Percentiles rank a stretch among this genome's conserved stretches.
Evolutionary conservation across 805 yeast species (phyloP).

Genomic region (Barnettozyma botsteinii): DNA sequence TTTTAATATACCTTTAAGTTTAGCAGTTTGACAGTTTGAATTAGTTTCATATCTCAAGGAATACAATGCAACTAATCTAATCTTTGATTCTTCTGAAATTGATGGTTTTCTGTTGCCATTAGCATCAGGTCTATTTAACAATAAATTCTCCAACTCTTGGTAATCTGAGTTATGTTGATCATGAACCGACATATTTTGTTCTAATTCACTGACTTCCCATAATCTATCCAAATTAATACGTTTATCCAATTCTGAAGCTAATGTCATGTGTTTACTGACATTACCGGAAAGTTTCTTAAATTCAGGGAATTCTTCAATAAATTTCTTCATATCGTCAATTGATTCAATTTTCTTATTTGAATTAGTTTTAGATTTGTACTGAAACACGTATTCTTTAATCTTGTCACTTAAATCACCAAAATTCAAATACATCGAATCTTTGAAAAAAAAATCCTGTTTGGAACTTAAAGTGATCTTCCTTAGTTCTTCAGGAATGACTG

Average conservation of each 20-base stretch:
- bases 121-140: conserved; percentile 31
- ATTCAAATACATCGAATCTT: conserved; percentile 78
- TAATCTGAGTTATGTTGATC: conserved; percentile 54
- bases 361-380: conserved; percentile 76
- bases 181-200: conserved; percentile 74
- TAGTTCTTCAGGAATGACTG: conserved; percentile 53
- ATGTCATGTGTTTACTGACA: conserved; percentile 86
- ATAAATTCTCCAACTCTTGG: conserved; percentile 46
- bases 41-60: conserved; percentile 62
- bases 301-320: conserved; percentile 91
- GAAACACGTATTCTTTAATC: conserved; percentile 77
- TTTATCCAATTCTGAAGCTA: conserved; percentile 81
- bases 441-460: conserved; percentile 71
- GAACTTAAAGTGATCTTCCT: conserved; percentile 59
- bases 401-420: conserved; percentile 93
- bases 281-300: conserved; percentile 82
- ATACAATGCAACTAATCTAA: conserved; percentile 69
- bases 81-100: conserved; percentile 49
- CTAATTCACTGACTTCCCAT: conserved; percentile 86
- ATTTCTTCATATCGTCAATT: conserved; percentile 83
- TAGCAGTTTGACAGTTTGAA: conserved; percentile 37
- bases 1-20: conserved; percentile 34
- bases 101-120: conserved; percentile 28
- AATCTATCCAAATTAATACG: conserved; percentile 57
- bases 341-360: conserved; percentile 66